Evolutionary conservation across 768 basidiomycete species (phyloP), one percentile per base, ranked within the genome.

Genomic region (Auriculariales sp.): DNA sequence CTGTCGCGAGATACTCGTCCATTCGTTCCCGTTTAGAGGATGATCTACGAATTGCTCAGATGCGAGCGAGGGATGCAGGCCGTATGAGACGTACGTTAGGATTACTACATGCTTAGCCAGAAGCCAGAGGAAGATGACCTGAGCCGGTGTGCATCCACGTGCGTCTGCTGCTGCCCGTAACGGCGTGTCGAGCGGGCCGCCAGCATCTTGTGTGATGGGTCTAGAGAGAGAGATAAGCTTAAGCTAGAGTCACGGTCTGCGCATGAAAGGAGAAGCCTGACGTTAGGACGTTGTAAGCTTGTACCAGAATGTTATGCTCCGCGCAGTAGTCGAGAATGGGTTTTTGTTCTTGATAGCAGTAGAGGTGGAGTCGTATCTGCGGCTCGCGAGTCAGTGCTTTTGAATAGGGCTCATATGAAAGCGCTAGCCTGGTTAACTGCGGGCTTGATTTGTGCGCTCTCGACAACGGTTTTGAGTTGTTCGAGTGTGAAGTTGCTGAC

Each of bases 221-320:
- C 79, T 81, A 52, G 28, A 25, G 22, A 24, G 17, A 25, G 25
- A n/a, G 48, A 29, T 27, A 48, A 54, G 7, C 15, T 9, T 22
- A 19, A 5, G 22, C 36, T 36, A 1, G 45, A 30, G 36, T 39
- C 9, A 9, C 2, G 12, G 7, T 9, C 9, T 7, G 36, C 15
- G 3, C n/a, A 39, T 11, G 10, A 19, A 17, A n/a, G 30, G 28
- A 24, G 33, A 3, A 34, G 27, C 58, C 75, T 19, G 50, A 83
- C 81, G 68, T 72, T 31, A 90, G 68, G 17, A 74, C 64, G 48
- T 81, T 78, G 64, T 88, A 88, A 0, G 78, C 83, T 60, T 87
- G 84, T 35, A 77, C 75, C 17, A 77, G 68, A 47, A 89, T 83
- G 15, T 69, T 71, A 49, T 86, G 66, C 55, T 68, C 61, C 12